Conservation (phyloP, 805 yeast genomes). For the Tetrapisispora taiwanensis region DNA sequence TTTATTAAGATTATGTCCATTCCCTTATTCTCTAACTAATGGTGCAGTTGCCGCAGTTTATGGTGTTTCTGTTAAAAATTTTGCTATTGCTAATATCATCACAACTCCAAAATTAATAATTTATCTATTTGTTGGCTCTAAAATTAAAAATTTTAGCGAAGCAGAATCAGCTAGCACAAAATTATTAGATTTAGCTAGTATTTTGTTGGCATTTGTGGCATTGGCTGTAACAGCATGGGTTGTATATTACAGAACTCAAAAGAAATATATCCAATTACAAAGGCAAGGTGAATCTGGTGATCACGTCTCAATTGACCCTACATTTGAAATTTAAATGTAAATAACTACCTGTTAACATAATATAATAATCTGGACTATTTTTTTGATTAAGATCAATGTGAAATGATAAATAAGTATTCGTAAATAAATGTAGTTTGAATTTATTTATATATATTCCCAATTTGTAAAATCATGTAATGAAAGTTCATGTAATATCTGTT, state of each 20-base stretch:
- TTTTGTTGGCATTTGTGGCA: conserved; percentile 45
- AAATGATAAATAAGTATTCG: too few species aligned
- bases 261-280: conserved; percentile 28
- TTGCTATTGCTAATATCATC: conserved; percentile 57
- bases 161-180: conserved; percentile 40
- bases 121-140: conserved; percentile 68
- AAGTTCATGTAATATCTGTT: too few species aligned
- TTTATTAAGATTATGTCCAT: conserved; percentile 75
- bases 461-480: too few species aligned
- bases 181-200: conserved; percentile 52
- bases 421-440: too few species aligned
- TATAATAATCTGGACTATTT: neutral
- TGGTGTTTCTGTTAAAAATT: conserved; percentile 51
- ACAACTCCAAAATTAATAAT: conserved; percentile 78
- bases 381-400: too few species aligned
- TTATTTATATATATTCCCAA: too few species aligned
- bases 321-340: conserved; percentile 9
- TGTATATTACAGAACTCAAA: conserved; percentile 46
- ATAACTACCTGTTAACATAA: too few species aligned
- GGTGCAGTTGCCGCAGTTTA: conserved; percentile 90
- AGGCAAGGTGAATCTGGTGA: neutral
- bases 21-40: conserved; percentile 85
- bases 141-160: conserved; percentile 60
- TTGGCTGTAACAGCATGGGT: conserved; percentile 54
- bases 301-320: conserved; percentile 6